phyloP scores from a whole-genome alignment of 371 early-diverging fungal genomes.

The Mucor lusitanicus region DNA sequence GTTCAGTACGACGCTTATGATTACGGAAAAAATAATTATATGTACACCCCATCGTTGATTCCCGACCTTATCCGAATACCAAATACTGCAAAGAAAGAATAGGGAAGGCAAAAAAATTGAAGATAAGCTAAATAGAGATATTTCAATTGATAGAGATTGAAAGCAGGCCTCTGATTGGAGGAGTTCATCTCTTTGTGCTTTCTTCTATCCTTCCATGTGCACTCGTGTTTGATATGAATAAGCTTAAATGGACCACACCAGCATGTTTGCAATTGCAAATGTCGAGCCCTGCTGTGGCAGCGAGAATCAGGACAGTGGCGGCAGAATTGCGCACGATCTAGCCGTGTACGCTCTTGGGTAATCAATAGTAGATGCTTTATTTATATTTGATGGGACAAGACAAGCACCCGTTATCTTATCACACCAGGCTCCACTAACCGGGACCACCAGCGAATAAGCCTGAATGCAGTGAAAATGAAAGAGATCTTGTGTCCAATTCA shows the following conservation, averaged over 20 bases:
- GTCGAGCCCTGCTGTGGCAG: background rate
- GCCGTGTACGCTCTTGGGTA: background rate
- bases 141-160: slow-evolving; percentile 20
- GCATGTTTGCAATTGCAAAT: background rate
- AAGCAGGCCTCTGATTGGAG: slow-evolving; percentile 10
- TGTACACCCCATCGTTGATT: slow-evolving; percentile 4
- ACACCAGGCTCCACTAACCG: slow-evolving; percentile 2
- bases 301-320: no score
- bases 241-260: background rate
- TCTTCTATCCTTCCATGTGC: background rate
- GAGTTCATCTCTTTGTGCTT: slow-evolving; percentile 13
- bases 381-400: slow-evolving; percentile 4
- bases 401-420: slow-evolving; percentile 26
- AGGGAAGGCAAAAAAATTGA: background rate
- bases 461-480: background rate
- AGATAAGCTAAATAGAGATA: slow-evolving; percentile 23
- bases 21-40: slow-evolving; percentile 1
- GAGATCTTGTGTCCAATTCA: slow-evolving; percentile 17
- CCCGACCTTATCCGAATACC: slow-evolving; percentile 23
- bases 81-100: background rate
- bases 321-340: background rate
- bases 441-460: background rate
- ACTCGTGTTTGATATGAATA: background rate
- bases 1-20: background rate
- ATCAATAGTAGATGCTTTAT: background rate